Evolutionary conservation across 179 eudicot genomes (phyloP).

Genomic region (Carnegiea gigantea): DNA sequence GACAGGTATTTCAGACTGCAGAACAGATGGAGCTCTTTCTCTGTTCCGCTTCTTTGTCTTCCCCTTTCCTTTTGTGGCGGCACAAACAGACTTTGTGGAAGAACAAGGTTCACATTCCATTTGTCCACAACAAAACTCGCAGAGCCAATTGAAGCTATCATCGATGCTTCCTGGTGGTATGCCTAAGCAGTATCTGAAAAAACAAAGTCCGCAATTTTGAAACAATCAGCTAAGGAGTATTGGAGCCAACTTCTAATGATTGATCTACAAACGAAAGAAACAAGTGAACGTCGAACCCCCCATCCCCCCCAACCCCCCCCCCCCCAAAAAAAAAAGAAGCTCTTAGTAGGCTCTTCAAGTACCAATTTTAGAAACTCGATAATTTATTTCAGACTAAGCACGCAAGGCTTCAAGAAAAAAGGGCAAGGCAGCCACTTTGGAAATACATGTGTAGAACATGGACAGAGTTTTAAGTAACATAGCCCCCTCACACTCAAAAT

Average conservation of each 20-base stretch:
- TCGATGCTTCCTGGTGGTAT: conserved; percentile 23
- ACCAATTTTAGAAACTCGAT: too few species aligned
- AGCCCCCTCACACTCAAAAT: too few species aligned
- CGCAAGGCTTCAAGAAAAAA: too few species aligned
- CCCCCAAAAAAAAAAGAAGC: background rate
- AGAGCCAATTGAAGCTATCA: conserved; percentile 17
- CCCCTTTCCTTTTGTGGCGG: conserved; percentile 1
- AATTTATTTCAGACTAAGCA: too few species aligned
- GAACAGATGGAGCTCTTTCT: conserved; percentile 1
- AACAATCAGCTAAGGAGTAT: background rate
- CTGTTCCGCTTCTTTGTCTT: background rate
- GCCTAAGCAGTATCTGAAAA: conserved; percentile 28
- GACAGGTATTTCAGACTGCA: background rate
- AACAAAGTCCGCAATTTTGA: background rate
- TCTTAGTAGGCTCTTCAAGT: too few species aligned
- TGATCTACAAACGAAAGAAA: background rate
- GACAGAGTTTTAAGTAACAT: too few species aligned
- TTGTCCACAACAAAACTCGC: conserved; percentile 20
- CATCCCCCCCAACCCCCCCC: background rate
- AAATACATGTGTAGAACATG: too few species aligned
- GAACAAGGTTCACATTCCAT: background rate
- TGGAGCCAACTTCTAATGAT: background rate
- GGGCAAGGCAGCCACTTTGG: too few species aligned
- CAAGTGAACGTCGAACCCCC: background rate
- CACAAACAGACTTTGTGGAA: background rate